phyloP scores from a whole-genome alignment of 495 filamentous ascomycete species.

The Pyrenula aspistea region DNA sequence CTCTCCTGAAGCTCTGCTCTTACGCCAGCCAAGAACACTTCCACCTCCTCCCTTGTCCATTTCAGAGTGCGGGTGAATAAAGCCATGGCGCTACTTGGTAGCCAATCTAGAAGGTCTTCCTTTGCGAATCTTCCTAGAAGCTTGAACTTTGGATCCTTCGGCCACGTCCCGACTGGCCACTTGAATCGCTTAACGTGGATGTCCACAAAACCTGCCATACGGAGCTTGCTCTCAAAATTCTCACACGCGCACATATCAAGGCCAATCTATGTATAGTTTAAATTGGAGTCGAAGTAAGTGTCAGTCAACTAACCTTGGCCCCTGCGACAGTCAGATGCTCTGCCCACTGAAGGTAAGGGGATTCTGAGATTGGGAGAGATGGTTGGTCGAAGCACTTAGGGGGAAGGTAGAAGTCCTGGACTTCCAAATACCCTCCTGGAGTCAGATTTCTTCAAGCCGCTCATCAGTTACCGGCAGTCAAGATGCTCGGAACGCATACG shows the following conservation, averaged over 20 bases:
- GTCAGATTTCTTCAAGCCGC: too few relatives aligned
- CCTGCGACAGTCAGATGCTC: background rate
- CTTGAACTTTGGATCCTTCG: background rate
- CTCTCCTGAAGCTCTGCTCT: background rate
- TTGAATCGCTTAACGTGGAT: background rate
- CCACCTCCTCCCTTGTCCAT: background rate
- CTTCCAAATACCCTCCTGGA: constrained; percentile 55
- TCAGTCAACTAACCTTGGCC: too few relatives aligned
- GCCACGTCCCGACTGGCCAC: background rate
- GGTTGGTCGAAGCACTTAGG: background rate
- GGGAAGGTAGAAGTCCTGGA: background rate
- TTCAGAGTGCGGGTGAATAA: background rate
- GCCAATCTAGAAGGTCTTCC: background rate
- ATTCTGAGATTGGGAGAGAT: background rate
- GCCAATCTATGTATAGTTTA: too few relatives aligned
- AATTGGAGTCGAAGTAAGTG: too few relatives aligned
- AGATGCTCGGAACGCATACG: constrained; percentile 25
- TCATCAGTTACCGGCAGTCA: too few relatives aligned
- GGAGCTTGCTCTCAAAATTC: background rate
- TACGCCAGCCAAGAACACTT: background rate
- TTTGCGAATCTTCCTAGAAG: background rate
- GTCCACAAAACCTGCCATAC: constrained; percentile 10
- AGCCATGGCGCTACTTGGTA: background rate
- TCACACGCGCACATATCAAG: background rate
- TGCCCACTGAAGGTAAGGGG: background rate